A percentile compares a stretch with the other conserved stretches of the same genome.
Conservation (phyloP, 2,329 filamentous ascomycete genomes). For the Huntiella bhutanensis region DNA sequence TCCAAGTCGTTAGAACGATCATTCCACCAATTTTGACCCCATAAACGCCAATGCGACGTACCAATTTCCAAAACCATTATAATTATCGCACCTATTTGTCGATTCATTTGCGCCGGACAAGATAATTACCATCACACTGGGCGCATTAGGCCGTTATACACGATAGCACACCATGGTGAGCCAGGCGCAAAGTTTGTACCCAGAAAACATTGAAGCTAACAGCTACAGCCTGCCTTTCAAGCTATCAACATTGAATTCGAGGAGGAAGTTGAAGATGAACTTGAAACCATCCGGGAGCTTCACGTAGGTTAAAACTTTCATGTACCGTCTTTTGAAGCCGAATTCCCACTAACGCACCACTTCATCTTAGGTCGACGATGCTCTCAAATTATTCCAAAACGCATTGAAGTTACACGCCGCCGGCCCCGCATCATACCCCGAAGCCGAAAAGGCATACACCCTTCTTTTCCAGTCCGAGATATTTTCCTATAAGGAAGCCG, state of each 20-base stretch:
- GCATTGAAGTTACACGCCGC: conserved; percentile 84
- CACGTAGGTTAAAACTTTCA: conserved; percentile 30
- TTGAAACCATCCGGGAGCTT: conserved; percentile 89
- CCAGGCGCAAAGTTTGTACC: no score
- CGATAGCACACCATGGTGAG: no score
- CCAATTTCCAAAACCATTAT: no score
- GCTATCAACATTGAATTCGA: conserved; percentile 90
- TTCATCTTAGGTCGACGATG: conserved; percentile 61
- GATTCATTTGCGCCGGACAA: no score
- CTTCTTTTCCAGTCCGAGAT: conserved; percentile 81
- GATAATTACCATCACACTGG: no score
- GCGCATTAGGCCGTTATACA: no score
- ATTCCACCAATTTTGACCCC: no score
- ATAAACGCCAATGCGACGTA: no score
- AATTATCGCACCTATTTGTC: no score
- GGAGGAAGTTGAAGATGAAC: conserved; percentile 72
- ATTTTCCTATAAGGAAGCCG: conserved; percentile 75
- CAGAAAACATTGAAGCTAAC: background rate
- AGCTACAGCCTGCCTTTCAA: conserved; percentile 45
- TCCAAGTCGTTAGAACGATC: no score
- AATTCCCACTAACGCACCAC: background rate
- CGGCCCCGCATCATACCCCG: conserved; percentile 54
- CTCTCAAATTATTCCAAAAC: conserved; percentile 80
- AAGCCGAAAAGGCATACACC: conserved; percentile 65
- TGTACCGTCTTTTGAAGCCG: background rate